phyloP scores from a whole-genome alignment of 768 basidiomycete genomes.

The Boletellus ananiceps region DNA sequence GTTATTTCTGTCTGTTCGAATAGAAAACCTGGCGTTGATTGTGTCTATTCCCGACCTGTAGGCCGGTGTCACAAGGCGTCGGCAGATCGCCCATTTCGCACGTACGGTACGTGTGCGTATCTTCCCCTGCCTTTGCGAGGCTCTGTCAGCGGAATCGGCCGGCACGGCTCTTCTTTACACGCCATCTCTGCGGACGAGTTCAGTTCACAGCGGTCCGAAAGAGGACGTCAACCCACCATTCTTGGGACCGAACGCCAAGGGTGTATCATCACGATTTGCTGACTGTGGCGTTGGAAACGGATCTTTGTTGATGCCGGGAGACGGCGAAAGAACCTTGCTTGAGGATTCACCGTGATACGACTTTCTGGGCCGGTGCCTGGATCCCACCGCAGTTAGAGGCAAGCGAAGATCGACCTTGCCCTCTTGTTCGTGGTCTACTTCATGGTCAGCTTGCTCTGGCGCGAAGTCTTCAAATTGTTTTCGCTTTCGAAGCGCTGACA shows the following conservation, averaged over 20 bases:
- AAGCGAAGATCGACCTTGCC: neutral
- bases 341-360: constrained; percentile 15
- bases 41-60: constrained; percentile 34
- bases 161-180: constrained; percentile 11
- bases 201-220: neutral
- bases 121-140: constrained; percentile 54
- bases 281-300: constrained; percentile 6
- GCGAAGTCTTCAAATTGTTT: constrained; percentile 22
- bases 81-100: neutral
- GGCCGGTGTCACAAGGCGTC: neutral
- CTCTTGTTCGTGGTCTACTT: constrained; percentile 10
- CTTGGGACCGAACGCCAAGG: neutral
- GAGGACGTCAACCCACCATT: constrained; percentile 11
- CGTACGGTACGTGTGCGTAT: constrained; percentile 44
- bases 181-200: constrained; percentile 9
- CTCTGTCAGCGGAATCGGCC: constrained; percentile 11
- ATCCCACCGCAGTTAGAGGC: neutral
- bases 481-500: constrained; percentile 26
- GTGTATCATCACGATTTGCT: neutral
- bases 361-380: constrained; percentile 12
- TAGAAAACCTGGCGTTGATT: constrained; percentile 62
- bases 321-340: constrained; percentile 3
- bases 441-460: constrained; percentile 6
- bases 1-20: constrained; percentile 60
- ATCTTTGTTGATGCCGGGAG: constrained; percentile 5